phyloP scores from a whole-genome alignment of 306 rosid species.

The Casuarina equisetifolia region DNA sequence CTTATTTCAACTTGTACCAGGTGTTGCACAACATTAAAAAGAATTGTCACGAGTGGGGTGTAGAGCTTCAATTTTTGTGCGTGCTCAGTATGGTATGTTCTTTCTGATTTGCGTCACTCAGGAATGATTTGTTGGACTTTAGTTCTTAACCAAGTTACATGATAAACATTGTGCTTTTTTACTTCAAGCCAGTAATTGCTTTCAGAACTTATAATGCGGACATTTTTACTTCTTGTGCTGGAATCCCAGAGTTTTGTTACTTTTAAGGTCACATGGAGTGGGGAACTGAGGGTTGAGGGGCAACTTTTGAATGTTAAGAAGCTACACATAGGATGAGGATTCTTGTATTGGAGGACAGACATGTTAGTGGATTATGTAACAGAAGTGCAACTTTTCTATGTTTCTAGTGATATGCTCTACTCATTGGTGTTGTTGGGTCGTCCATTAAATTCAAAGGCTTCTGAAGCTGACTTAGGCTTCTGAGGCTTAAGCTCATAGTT shows the following conservation, averaged over 20 bases:
- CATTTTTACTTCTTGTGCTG: too few relatives aligned
- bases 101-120: neutral
- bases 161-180: neutral
- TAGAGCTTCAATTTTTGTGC: neutral
- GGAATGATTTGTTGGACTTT: neutral
- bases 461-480: neutral
- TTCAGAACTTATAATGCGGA: too few relatives aligned
- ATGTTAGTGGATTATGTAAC: neutral
- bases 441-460: neutral
- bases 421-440: neutral
- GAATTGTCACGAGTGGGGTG: neutral
- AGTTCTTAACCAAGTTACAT: neutral
- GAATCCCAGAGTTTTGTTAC: neutral
- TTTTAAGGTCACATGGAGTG: neutral
- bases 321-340: neutral
- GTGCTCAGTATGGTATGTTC: slow-evolving; percentile 5
- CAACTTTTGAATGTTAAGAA: neutral
- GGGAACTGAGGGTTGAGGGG: neutral
- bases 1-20: neutral
- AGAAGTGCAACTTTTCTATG: neutral
- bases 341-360: neutral
- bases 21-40: neutral
- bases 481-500: neutral
- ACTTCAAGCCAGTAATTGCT: neutral
- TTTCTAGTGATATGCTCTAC: neutral